Conservation (phyloP, 1,139 yeast species). For the Magnusiomyces suaveolens region DNA sequence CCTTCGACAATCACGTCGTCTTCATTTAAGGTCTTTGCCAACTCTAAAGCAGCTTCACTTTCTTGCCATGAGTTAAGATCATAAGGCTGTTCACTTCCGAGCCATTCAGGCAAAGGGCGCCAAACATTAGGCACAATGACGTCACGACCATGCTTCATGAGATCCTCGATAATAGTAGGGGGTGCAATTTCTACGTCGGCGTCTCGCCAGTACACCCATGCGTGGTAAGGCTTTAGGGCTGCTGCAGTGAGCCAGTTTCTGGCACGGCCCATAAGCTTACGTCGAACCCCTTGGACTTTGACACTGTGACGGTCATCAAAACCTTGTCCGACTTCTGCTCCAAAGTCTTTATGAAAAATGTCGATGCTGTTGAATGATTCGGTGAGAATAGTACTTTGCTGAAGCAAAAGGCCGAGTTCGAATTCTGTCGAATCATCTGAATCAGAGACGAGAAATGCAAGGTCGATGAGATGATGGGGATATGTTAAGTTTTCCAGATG, state of each 20-base stretch:
- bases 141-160: conserved; percentile 55
- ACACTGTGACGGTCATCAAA: conserved; percentile 71
- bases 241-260: conserved; percentile 59
- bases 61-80: conserved; percentile 91
- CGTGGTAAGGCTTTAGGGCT: conserved; percentile 54
- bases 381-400: conserved; percentile 37
- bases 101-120: conserved; percentile 87
- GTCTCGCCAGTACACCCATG: conserved; percentile 73
- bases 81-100: conserved; percentile 82
- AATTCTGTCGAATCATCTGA: conserved; percentile 56
- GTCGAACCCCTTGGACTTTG: conserved; percentile 60
- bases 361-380: conserved; percentile 59
- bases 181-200: conserved; percentile 61
- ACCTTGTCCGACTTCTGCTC: conserved; percentile 66
- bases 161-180: conserved; percentile 49
- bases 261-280: conserved; percentile 65
- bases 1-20: conserved; percentile 91
- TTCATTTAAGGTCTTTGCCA: conserved; percentile 66
- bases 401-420: conserved; percentile 60
- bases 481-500: conserved; percentile 52
- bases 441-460: conserved; percentile 57
- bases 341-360: conserved; percentile 58
- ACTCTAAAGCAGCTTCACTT: conserved; percentile 67
- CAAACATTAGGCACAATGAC: conserved; percentile 82
- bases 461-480: conserved; percentile 53